Conservation (phyloP, 495 filamentous ascomycete species). For the Aspergillus olivimuriae region DNA sequence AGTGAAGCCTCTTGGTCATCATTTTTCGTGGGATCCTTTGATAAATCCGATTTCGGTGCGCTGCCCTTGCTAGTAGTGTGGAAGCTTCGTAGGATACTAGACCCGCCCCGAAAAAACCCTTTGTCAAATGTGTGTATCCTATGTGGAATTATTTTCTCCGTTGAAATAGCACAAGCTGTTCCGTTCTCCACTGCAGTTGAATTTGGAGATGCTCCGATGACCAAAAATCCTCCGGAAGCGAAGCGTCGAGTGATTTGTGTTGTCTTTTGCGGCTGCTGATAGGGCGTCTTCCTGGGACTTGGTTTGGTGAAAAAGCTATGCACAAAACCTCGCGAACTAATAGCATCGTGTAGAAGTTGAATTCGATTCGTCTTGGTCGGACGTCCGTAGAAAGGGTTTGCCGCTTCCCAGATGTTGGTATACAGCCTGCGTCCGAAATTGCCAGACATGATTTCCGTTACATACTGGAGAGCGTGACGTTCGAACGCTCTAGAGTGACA, state of each 20-base stretch:
- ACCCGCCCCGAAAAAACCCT: slow-evolving; percentile 4
- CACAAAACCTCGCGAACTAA: slow-evolving; percentile 8
- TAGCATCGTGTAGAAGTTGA: slow-evolving; percentile 11
- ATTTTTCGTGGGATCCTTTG: slow-evolving; percentile 7
- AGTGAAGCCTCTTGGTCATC: slow-evolving; percentile 10
- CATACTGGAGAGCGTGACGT: slow-evolving; percentile 29
- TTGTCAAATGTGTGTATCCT: slow-evolving; percentile 12
- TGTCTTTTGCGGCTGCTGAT: slow-evolving; percentile 11
- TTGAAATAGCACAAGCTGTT: slow-evolving; percentile 27
- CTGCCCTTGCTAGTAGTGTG: slow-evolving; percentile 29
- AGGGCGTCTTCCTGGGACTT: slow-evolving; percentile 15
- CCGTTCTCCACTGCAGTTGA: slow-evolving; percentile 30
- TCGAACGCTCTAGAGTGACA: not conserved
- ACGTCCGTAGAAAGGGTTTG: slow-evolving; percentile 39
- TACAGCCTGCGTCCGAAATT: slow-evolving; percentile 48
- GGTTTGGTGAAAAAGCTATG: slow-evolving; percentile 18
- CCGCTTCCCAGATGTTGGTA: slow-evolving; percentile 39
- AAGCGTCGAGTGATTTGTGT: slow-evolving; percentile 28
- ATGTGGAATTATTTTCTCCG: slow-evolving; percentile 25
- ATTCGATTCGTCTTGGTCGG: slow-evolving; percentile 24
- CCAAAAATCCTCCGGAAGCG: slow-evolving; percentile 34
- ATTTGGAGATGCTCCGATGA: slow-evolving; percentile 30
- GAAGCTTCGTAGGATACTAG: slow-evolving; percentile 26
- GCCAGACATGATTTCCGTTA: slow-evolving; percentile 46
- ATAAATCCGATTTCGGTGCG: slow-evolving; percentile 3